These are phyloP conservation scores for Colletotrichum sidae DNA, from an alignment of 2,329 filamentous ascomycete genomes.

Conservation along the genomic window DNA sequence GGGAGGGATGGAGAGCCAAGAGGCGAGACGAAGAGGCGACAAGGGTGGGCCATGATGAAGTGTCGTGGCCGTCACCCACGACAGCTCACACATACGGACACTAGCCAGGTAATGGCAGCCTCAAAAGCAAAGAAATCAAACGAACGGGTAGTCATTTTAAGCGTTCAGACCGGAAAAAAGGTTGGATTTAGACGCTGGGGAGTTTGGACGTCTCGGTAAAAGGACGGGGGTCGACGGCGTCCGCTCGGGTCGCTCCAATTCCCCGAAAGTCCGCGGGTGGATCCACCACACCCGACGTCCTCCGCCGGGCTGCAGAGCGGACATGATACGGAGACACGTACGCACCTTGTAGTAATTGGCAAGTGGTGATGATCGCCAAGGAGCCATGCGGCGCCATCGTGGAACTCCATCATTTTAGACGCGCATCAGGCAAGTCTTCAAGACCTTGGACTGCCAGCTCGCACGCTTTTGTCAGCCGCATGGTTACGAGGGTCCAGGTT, in stretches of 20 bases:
- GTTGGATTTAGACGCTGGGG: conserved; percentile 28
- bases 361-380: conserved; percentile 28
- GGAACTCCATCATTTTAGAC: conserved; percentile 21
- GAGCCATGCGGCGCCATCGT: conserved; percentile 17
- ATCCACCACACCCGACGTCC: conserved; percentile 6
- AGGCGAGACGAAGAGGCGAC: too few relatives aligned
- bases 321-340: background rate
- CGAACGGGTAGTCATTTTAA: conserved; percentile 18
- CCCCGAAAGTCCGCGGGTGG: conserved; percentile 21
- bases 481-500: background rate
- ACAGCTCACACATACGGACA: too few relatives aligned
- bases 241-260: conserved; percentile 29
- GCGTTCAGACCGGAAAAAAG: background rate
- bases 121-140: background rate
- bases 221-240: conserved; percentile 31
- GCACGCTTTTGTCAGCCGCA: conserved; percentile 4
- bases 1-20: too few relatives aligned
- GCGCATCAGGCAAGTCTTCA: conserved; percentile 11
- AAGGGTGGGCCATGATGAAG: too few relatives aligned
- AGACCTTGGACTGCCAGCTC: background rate
- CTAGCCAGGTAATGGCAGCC: background rate
- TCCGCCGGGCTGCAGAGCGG: conserved; percentile 7
- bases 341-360: too few relatives aligned
- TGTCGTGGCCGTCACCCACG: too few relatives aligned
- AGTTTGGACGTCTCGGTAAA: conserved; percentile 31